These are phyloP conservation scores for Pelargonium hybrid DNA, from an alignment of 441 rosid species.

Conservation along the genomic window DNA sequence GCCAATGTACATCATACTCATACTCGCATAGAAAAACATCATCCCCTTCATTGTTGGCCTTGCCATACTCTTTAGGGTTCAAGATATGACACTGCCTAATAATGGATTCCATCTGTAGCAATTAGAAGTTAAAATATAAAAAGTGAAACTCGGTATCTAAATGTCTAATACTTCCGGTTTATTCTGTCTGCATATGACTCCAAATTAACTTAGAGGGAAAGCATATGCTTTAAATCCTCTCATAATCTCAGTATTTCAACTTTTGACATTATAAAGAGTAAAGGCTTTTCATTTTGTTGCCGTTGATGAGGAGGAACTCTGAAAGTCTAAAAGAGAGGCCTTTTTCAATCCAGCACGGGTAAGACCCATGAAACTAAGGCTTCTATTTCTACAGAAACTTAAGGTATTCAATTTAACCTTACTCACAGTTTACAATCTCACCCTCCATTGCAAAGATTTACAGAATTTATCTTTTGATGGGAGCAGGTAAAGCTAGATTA, in stretches of 20 bases:
- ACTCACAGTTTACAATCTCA: background rate
- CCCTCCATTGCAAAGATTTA: background rate
- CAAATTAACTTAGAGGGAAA: too few species aligned
- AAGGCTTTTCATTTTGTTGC: background rate
- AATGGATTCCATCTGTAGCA: conserved; percentile 62
- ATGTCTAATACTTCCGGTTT: background rate
- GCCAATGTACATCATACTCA: conserved; percentile 86
- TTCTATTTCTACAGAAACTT: background rate
- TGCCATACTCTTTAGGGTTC: conserved; percentile 62
- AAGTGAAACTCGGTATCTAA: background rate
- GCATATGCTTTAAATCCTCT: too few species aligned
- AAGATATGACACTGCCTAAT: conserved; percentile 69
- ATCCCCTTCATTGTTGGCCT: conserved; percentile 69
- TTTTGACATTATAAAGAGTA: background rate
- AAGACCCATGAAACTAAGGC: background rate
- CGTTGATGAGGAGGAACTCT: background rate
- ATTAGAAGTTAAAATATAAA: conserved; percentile 12
- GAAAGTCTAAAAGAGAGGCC: background rate
- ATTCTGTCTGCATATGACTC: background rate
- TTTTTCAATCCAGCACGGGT: background rate
- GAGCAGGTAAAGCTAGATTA: background rate
- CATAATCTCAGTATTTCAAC: too few species aligned
- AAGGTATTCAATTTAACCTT: background rate
- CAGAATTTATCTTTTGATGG: background rate
- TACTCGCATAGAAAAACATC: conserved; percentile 87